Evolutionary conservation across 768 basidiomycete species (phyloP).

Genomic region (Mycena chlorophos): DNA sequence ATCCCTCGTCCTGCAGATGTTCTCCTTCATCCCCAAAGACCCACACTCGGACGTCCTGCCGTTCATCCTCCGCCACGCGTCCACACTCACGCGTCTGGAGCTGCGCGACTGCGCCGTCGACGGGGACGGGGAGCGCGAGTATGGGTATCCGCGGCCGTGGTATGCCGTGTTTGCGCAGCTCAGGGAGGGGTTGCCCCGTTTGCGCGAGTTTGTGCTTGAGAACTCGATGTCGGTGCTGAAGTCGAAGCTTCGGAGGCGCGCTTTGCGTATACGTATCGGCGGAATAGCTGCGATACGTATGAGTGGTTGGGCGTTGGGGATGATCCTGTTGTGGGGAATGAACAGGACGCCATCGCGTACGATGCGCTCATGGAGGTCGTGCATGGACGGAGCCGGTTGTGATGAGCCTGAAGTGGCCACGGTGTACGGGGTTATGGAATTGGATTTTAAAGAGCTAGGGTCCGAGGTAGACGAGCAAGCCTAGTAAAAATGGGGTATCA

Average conservation of each 20-base stretch:
- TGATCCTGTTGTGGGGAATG: too few species aligned
- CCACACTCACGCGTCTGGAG: slow-evolving; percentile 6
- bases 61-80: slow-evolving; percentile 9
- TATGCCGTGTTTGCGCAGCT: slow-evolving; percentile 1
- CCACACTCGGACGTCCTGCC: background rate
- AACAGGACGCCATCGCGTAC: too few species aligned
- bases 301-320: too few species aligned
- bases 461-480: too few species aligned
- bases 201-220: slow-evolving; percentile 7
- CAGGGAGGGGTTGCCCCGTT: background rate
- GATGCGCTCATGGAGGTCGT: too few species aligned
- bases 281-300: too few species aligned
- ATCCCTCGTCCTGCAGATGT: background rate
- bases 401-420: too few species aligned
- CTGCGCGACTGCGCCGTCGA: slow-evolving; percentile 1
- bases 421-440: too few species aligned
- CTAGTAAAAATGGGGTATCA: too few species aligned
- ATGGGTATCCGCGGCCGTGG: slow-evolving; percentile 6
- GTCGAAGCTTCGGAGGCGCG: background rate
- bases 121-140: background rate
- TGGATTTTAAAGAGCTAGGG: too few species aligned
- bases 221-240: slow-evolving; percentile 32
- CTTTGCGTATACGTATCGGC: background rate
- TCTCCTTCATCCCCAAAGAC: background rate
- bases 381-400: too few species aligned